Conservation (phyloP, 1,284 basidiomycete species). For the Phellopilus nigrolimitatus region DNA sequence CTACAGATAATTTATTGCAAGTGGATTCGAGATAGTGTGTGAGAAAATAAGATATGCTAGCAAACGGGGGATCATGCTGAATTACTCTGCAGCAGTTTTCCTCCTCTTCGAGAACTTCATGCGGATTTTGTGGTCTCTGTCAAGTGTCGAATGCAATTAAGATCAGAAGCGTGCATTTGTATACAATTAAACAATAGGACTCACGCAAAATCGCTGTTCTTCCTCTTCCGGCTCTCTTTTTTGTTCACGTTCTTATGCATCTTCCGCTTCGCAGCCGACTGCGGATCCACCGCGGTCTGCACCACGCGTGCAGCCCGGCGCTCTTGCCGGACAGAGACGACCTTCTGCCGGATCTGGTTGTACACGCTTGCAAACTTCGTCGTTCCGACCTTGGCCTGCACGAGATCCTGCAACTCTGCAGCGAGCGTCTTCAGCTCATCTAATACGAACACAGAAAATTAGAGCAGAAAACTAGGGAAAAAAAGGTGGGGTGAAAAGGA, state of each 20-base stretch:
- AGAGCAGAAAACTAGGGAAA: background rate
- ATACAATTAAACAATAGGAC: constrained; percentile 26
- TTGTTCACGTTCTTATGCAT: constrained; percentile 63
- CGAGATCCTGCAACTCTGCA: constrained; percentile 81
- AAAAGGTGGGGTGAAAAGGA: too few relatives aligned
- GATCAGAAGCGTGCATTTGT: background rate
- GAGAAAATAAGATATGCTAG: too few relatives aligned
- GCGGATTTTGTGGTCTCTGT: constrained; percentile 5
- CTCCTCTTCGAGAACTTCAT: constrained; percentile 7
- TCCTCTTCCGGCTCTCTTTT: constrained; percentile 81
- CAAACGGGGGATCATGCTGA: too few relatives aligned
- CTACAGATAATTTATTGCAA: background rate
- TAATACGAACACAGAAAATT: constrained; percentile 28
- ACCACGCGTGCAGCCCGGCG: constrained; percentile 64
- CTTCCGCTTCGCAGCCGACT: constrained; percentile 73
- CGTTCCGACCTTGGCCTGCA: constrained; percentile 83
- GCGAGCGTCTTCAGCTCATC: constrained; percentile 83
- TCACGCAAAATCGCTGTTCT: constrained; percentile 56
- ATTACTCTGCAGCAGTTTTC: background rate
- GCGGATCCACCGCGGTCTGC: constrained; percentile 66
- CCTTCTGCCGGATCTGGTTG: constrained; percentile 72
- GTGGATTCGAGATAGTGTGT: too few relatives aligned
- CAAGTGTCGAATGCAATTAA: background rate
- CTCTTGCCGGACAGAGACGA: constrained; percentile 65
- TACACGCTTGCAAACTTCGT: constrained; percentile 78